Base-by-base conservation (phyloP, 768 basidiomycete species). In the Sarcodon aspratus region DNA sequence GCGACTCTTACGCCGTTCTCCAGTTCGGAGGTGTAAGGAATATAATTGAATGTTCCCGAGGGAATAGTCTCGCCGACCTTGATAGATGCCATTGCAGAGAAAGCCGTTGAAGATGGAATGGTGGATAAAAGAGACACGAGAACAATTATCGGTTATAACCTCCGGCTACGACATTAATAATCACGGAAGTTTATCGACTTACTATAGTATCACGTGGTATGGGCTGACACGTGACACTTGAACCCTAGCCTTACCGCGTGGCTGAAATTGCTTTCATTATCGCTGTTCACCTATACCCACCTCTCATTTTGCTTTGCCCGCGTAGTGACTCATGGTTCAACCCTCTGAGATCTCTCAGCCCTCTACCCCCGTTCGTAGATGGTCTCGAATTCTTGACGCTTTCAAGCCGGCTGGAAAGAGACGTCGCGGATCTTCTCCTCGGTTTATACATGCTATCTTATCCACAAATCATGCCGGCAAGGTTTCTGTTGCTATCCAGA, bases 21-120 rank as follows among this genome's bases (percentile, higher is more conserved):
- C 50, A 86, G 76, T 59, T 73, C 80, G 12, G 77, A 69, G 0
- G 71, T 61, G 60, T 78, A 85, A 6, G 80, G 76, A 49, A 90
- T 64, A 57, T 82, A 74, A 12, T 49, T 54, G 59, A 80, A 79
- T 1, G 54, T 61, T 17, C 62, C 70, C 21, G 57, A 50, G 48
- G 78, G 79, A 37, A 80, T 57, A 46, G 61, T 72, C 48, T 77
- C 71, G 53, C 78, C 79, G 52, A 75, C 74, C 52, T 69, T 61
- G 66, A 80, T 69, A 50, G 59, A 64, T 48, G 64, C 47, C 44
- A 58, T 57, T 36, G 21, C 21, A 17, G 37, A 33, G 47, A 48
- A 40, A 13, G n/a, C n/a, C n/a, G n/a, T n/a, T n/a, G n/a, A 36
- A 21, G 13, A 27, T 9, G 9, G 47, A 33, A n/a, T 35, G 38